Base-by-base conservation (phyloP, 768 basidiomycete species). In the Amanita phalloides region DNA sequence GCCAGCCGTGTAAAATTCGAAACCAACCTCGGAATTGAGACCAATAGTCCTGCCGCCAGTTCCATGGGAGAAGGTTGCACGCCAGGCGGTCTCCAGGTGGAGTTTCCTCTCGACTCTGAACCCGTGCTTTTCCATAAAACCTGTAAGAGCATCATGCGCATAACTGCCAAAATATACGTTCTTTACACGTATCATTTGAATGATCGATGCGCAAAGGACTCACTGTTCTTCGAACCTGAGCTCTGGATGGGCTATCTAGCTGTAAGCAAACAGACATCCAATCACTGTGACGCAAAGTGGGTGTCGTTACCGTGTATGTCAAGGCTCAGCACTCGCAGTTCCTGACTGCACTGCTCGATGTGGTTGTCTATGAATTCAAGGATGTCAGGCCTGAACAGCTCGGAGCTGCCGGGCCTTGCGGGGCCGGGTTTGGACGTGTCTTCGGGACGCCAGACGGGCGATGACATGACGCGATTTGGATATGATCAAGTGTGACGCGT, bases 11-110 rank as follows among this genome's bases (percentile, higher is more conserved):
- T 13, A 35, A 23, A n/a, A 30, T 25, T 63, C 2, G 26, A 35
- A 20, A 35, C 61, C 35, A 64, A 79, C 74, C 66, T 90, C 89
- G 13, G 87, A 89, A 63, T 91, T 90, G 53, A 91, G 69, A 0
- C 88, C 88, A 30, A 90, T 76, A 0, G 76, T 80, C 47, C 79
- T 74, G 5, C 86, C 86, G 8, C 84, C 86, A 28, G 68, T 63
- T 9, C 85, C 83, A 56, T 82, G 72, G 13, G 73, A 68, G 57
- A 78, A 90, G 1, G 73, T 75, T 0, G 89, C 89, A 20, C 73
- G 67, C 88, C 88, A 90, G 3, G 86, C 88, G 0, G 88, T 91
- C 14, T 78, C 72, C 23, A 90, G 68, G 46, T 75, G 72, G 58
- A 81, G 76, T 43, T 86, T 76, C 48, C 66, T 72, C 37, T 73